A percentile compares a stretch with the other conserved stretches of the same genome.
These are phyloP conservation scores for Eucalyptus erythrocorys DNA, from an alignment of 345 rosid species.

Conservation along the genomic window DNA sequence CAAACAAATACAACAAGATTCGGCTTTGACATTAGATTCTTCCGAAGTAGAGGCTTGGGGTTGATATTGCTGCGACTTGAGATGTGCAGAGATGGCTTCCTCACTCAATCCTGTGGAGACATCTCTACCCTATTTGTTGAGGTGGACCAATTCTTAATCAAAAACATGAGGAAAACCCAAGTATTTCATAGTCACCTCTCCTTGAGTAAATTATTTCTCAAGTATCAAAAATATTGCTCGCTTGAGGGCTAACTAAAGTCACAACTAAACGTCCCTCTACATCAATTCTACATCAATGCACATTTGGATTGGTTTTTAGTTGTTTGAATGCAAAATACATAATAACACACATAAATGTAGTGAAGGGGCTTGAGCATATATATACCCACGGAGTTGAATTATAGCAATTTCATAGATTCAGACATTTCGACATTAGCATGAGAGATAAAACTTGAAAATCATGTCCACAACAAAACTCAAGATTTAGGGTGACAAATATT, in stretches of 20 bases:
- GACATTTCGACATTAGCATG: not conserved
- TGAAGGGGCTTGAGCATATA: not conserved
- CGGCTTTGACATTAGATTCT: not conserved
- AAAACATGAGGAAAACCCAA: not conserved
- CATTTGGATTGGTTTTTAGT: not conserved
- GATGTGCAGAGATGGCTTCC: not conserved
- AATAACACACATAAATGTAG: not conserved
- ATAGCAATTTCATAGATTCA: rapidly evolving
- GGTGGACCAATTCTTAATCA: not conserved
- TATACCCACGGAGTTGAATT: not conserved
- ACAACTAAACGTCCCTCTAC: not conserved
- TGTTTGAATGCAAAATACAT: not conserved
- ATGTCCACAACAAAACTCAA: not conserved
- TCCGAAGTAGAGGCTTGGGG: not conserved
- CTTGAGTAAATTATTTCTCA: not conserved
- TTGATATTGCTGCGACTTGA: not conserved
- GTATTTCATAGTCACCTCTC: not conserved
- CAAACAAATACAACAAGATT: not conserved
- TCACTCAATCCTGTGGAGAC: not conserved
- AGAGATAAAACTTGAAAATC: not conserved
- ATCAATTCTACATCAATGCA: not conserved
- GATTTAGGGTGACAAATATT: not conserved
- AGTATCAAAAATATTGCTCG: not conserved
- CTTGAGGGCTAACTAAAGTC: not conserved
- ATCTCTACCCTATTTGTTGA: not conserved